A percentile compares a stretch with the other conserved stretches of the same genome.
Conservation (phyloP, 352 stramenopile species). For the Pythium chondricola region DNA sequence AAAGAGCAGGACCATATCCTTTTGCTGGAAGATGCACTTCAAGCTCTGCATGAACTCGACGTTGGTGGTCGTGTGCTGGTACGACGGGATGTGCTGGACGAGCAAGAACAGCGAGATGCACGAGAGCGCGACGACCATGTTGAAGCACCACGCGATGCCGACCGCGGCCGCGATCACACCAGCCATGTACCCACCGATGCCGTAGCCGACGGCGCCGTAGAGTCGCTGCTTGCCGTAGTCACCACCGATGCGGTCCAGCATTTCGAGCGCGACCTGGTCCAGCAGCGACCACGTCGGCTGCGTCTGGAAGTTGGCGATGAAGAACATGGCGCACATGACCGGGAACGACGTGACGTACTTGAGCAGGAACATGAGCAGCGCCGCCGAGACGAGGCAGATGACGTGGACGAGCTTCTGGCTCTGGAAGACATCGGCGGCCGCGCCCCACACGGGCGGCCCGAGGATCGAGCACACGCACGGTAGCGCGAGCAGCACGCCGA, state of each 20-base stretch:
- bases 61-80: conserved; percentile 20
- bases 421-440: conserved; percentile 48
- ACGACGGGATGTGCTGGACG: conserved; percentile 43
- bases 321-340: conserved; percentile 68
- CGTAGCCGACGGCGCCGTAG: conserved; percentile 63
- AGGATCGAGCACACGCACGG: conserved; percentile 70
- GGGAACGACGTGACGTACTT: conserved; percentile 59
- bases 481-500: conserved; percentile 58
- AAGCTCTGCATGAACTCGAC: conserved; percentile 38
- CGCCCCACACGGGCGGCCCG: conserved; percentile 56
- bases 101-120: conserved; percentile 52
- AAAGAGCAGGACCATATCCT: conserved; percentile 53
- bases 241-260: conserved; percentile 50
- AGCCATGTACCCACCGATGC: conserved; percentile 53
- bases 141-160: conserved; percentile 70
- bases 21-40: conserved; percentile 31
- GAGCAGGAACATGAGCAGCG: conserved; percentile 60
- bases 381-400: conserved; percentile 45
- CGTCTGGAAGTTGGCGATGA: conserved; percentile 69
- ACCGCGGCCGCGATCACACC: conserved; percentile 49
- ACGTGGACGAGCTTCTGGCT: conserved; percentile 67
- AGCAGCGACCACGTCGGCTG: conserved; percentile 58
- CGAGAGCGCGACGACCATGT: conserved; percentile 59
- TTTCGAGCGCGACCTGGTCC: conserved; percentile 56
- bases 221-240: conserved; percentile 75